Evolutionary conservation across 129 eudicot genomes (phyloP).

Genomic region (Arctium lappa): DNA sequence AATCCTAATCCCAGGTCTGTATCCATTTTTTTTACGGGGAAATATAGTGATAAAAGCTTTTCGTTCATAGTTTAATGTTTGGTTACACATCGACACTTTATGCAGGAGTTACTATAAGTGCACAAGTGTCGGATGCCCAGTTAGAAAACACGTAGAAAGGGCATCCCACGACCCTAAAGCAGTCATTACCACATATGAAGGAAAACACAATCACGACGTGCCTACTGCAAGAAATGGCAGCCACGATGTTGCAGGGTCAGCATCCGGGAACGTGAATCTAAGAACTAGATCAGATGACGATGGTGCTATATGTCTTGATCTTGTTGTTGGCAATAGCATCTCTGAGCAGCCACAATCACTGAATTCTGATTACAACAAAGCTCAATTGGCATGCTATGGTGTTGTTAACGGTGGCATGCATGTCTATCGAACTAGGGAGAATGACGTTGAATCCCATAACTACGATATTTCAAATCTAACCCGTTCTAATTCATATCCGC

Average conservation of each 20-base stretch:
- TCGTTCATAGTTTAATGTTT: background rate
- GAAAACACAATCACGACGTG: constrained; percentile 85
- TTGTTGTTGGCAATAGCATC: constrained; percentile 53
- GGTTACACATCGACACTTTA: background rate
- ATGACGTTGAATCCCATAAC: constrained; percentile 36
- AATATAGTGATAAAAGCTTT: background rate
- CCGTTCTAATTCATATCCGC: constrained; percentile 41
- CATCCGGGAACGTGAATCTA: constrained; percentile 20
- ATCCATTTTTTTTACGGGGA: background rate
- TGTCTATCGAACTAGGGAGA: constrained; percentile 45
- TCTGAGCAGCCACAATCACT: constrained; percentile 25
- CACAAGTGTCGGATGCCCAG: constrained; percentile 73
- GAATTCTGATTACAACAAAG: constrained; percentile 26
- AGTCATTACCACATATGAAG: constrained; percentile 82
- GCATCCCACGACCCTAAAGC: constrained; percentile 89
- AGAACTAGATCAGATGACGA: constrained; percentile 36
- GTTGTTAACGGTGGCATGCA: constrained; percentile 46
- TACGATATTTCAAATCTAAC: constrained; percentile 38
- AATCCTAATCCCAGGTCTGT: constrained; percentile 85
- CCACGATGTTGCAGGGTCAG: constrained; percentile 42
- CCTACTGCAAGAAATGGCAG: constrained; percentile 52
- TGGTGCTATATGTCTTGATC: constrained; percentile 52
- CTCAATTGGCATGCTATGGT: constrained; percentile 42
- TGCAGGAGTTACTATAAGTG: constrained; percentile 94
- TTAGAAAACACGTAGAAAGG: constrained; percentile 86